Evolutionary conservation across 2,329 filamentous ascomycete genomes (phyloP).

Genomic region (Stagonosporopsis chrysanthemi): DNA sequence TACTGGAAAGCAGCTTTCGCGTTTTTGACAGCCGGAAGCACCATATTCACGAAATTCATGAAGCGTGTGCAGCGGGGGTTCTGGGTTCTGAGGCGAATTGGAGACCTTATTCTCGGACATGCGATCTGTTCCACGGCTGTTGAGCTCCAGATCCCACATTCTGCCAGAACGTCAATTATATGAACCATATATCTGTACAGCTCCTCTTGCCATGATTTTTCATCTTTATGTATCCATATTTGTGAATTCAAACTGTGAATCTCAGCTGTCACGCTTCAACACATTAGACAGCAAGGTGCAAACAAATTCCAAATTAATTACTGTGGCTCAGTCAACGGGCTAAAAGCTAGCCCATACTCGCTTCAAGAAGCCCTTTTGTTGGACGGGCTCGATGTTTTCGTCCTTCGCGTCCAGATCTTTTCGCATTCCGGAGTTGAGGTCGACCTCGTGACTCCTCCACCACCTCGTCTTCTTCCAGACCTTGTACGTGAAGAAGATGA

Average conservation of each 20-base stretch:
- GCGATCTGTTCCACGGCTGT: background rate
- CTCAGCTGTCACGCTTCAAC: background rate
- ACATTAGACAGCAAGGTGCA: background rate
- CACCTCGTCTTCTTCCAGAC: constrained; percentile 51
- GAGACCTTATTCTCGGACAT: background rate
- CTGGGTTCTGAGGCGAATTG: background rate
- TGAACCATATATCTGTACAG: background rate
- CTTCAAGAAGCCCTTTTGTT: constrained; percentile 26
- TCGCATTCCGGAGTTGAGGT: constrained; percentile 49
- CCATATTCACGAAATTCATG: too few species aligned
- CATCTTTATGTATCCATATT: background rate
- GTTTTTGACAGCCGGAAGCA: too few species aligned
- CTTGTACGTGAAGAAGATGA: constrained; percentile 59
- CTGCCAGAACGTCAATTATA: background rate
- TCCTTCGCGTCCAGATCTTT: constrained; percentile 46
- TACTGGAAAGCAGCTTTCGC: background rate
- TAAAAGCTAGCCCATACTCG: constrained; percentile 25
- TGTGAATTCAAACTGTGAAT: background rate
- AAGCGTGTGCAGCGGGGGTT: background rate
- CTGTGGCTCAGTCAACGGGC: background rate
- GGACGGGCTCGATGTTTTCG: constrained; percentile 12
- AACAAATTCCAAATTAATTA: background rate
- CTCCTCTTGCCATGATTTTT: too few species aligned
- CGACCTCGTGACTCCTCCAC: constrained; percentile 47
- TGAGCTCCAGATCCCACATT: background rate